Percentiles rank a stretch among this genome's conserved stretches.
Conservation (phyloP, 805 yeast genomes). For the Ogataea salicorniae region DNA sequence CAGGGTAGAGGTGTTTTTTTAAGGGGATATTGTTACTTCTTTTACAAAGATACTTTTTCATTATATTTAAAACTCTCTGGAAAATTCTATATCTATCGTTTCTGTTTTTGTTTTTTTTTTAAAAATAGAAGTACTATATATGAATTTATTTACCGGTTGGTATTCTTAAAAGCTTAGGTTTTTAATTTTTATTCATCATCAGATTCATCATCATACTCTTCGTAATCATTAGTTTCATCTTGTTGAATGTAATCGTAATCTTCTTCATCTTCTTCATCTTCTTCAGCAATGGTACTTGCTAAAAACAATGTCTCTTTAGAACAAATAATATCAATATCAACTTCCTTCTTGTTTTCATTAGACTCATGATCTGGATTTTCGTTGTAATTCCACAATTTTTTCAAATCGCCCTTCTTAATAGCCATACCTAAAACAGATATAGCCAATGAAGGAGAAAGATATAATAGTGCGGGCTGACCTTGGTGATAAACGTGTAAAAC, state of each 20-base stretch:
- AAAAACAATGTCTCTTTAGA: constrained; percentile 22
- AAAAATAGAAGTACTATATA: too few relatives aligned
- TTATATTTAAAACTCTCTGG: too few relatives aligned
- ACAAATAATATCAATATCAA: constrained; percentile 15
- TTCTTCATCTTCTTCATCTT: constrained; percentile 22
- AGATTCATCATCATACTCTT: neutral
- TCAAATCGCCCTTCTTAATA: constrained; percentile 36
- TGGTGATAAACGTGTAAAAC: constrained; percentile 34
- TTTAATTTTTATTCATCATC: constrained; percentile 1
- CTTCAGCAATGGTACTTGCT: constrained; percentile 17
- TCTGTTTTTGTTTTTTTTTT: too few relatives aligned
- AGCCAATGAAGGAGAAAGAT: constrained; percentile 48
- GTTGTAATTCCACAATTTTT: constrained; percentile 35
- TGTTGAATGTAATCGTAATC: constrained; percentile 18
- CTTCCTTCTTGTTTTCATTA: constrained; percentile 7
- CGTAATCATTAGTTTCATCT: constrained; percentile 4
- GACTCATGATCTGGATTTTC: constrained; percentile 20
- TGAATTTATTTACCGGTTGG: too few relatives aligned
- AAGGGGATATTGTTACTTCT: too few relatives aligned
- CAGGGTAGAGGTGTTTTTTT: too few relatives aligned
- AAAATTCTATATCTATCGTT: too few relatives aligned
- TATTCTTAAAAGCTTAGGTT: too few relatives aligned
- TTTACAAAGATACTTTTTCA: too few relatives aligned
- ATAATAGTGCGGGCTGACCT: constrained; percentile 68
- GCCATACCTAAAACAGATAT: constrained; percentile 33